phyloP scores from a whole-genome alignment of 805 yeast genomes.

The Candida koratica region DNA sequence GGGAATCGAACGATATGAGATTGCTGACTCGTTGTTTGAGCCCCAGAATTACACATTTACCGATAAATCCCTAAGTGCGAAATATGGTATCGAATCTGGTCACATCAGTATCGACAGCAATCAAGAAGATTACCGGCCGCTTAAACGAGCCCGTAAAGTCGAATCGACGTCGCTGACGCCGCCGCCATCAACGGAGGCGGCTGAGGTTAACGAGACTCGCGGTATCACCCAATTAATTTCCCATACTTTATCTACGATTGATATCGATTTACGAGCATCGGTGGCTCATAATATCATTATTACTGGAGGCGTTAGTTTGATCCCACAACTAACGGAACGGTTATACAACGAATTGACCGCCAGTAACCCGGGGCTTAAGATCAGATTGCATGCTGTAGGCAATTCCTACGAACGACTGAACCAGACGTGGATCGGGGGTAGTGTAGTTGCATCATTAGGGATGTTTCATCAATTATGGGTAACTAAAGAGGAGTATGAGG shows the following conservation, averaged over 20 bases:
- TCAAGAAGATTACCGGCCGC: slow-evolving; percentile 65
- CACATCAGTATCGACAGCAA: slow-evolving; percentile 44
- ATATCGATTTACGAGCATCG: slow-evolving; percentile 79
- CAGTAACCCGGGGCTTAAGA: slow-evolving; percentile 78
- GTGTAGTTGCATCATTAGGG: slow-evolving; percentile 81
- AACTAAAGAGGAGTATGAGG: slow-evolving; percentile 79
- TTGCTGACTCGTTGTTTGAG: slow-evolving; percentile 71
- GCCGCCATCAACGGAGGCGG: slow-evolving; percentile 17
- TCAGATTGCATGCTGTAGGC: slow-evolving; percentile 80
- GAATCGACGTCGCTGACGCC: slow-evolving; percentile 32
- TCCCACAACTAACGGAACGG: slow-evolving; percentile 79
- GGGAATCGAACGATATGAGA: slow-evolving; percentile 53
- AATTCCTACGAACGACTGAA: slow-evolving; percentile 70
- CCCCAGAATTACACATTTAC: slow-evolving; percentile 46
- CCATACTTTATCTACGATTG: slow-evolving; percentile 55
- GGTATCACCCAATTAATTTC: slow-evolving; percentile 62
- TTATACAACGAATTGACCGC: slow-evolving; percentile 64
- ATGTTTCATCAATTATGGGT: slow-evolving; percentile 97
- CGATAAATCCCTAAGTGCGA: slow-evolving; percentile 18
- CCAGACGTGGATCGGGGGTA: slow-evolving; percentile 90
- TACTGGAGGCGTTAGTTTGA: slow-evolving; percentile 77
- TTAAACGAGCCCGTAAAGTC: slow-evolving; percentile 54
- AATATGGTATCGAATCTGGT: slow-evolving; percentile 48
- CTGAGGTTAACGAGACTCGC: slow-evolving; percentile 17
- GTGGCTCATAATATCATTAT: slow-evolving; percentile 84